Conservation (phyloP, 345 rosid species). For the Microthlaspi erraticum region DNA sequence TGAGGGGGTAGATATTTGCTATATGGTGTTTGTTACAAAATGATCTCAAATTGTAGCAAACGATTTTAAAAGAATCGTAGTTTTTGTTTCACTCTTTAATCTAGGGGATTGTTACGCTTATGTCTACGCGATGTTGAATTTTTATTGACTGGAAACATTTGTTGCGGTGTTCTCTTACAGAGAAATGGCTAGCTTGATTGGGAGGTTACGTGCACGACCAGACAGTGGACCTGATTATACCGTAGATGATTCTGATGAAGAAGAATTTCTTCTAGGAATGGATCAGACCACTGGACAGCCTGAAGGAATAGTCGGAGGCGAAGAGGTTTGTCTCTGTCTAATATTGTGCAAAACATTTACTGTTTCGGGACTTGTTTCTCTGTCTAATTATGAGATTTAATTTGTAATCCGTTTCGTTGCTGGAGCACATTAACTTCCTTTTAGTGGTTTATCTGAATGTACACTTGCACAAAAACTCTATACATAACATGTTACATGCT, state of each 20-base stretch:
- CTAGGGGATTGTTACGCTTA: slow-evolving; percentile 10
- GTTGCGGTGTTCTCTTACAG: slow-evolving; percentile 49
- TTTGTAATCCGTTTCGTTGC: neutral
- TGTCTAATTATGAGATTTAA: neutral
- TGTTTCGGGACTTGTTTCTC: neutral
- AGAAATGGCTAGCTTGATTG: slow-evolving; percentile 79
- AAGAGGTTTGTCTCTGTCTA: slow-evolving; percentile 58
- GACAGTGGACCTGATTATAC: slow-evolving; percentile 67
- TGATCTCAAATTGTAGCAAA: neutral
- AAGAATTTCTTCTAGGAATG: slow-evolving; percentile 53
- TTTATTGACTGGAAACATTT: slow-evolving; percentile 6
- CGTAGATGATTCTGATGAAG: slow-evolving; percentile 70
- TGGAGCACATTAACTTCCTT: neutral
- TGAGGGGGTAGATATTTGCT: neutral
- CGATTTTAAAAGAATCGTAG: neutral
- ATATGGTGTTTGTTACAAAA: neutral
- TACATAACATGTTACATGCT: too few relatives aligned
- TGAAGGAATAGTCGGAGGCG: slow-evolving; percentile 58
- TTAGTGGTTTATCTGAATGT: neutral
- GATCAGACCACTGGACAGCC: slow-evolving; percentile 51
- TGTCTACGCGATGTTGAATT: neutral
- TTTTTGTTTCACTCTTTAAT: slow-evolving; percentile 1
- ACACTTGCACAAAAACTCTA: too few relatives aligned
- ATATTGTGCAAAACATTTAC: slow-evolving; percentile 23
- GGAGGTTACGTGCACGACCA: slow-evolving; percentile 74